These are phyloP conservation scores for Flagelloscypha sp. DNA, from an alignment of 768 basidiomycete genomes.

Conservation along the genomic window DNA sequence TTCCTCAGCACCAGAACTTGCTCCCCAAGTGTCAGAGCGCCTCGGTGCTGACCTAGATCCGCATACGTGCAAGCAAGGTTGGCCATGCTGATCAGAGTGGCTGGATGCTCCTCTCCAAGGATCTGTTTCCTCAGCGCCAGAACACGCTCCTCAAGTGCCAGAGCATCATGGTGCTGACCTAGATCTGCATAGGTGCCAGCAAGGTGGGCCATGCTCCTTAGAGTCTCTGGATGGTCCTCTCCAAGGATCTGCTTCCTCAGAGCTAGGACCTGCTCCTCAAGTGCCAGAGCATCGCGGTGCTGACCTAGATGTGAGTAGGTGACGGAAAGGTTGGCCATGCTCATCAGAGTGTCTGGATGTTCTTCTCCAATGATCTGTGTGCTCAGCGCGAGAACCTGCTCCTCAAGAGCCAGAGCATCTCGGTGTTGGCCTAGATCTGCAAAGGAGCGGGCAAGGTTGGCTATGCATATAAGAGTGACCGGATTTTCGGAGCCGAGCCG, in stretches of 20 bases:
- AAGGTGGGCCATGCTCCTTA: conserved; percentile 5
- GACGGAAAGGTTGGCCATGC: conserved; percentile 6
- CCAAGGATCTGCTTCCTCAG: conserved; percentile 2
- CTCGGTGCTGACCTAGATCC: conserved; percentile 1
- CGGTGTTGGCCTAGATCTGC: conserved; percentile 2
- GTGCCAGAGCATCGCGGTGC: conserved; percentile 1
- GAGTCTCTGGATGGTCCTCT: conserved; percentile 5
- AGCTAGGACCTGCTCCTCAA: conserved; percentile 1
- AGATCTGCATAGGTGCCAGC: conserved; percentile 6
- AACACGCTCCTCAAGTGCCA: neutral
- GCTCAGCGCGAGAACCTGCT: neutral
- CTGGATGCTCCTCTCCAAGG: conserved; percentile 6
- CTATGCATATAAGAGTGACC: conserved; percentile 3
- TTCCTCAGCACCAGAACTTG: neutral
- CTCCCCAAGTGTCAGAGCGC: conserved; percentile 2
- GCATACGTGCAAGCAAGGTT: conserved; percentile 7
- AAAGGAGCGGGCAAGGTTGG: conserved; percentile 7
- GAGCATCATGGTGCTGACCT: conserved; percentile 3
- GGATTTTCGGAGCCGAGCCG: too few relatives aligned
- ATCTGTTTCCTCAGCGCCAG: conserved; percentile 1
- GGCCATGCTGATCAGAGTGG: conserved; percentile 5
- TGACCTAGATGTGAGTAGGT: conserved; percentile 5
- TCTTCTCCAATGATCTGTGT: conserved; percentile 1
- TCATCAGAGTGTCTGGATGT: conserved; percentile 6
- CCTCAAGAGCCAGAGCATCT: conserved; percentile 3